Percentiles rank a stretch among this genome's conserved stretches.
Evolutionary conservation across 1,284 basidiomycete species (phyloP).

Genomic region (Albatrellus sp.): DNA sequence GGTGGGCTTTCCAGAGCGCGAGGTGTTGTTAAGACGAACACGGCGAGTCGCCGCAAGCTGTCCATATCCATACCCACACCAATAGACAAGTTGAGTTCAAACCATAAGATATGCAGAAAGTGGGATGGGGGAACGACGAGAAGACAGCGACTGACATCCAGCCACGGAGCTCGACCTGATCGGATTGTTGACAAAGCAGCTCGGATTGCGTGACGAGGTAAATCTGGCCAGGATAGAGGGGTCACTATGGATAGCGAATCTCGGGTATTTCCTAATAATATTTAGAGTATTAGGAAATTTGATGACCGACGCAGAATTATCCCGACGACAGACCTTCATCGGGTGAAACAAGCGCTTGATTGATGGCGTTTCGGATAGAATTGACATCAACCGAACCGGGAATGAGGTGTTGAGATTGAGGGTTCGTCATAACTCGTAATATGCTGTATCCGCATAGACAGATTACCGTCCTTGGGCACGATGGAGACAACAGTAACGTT

Average conservation of each 20-base stretch:
- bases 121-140: conserved; percentile 38
- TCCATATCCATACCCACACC: conserved; percentile 42
- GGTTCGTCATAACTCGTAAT: conserved; percentile 32
- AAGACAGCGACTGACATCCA: conserved; percentile 55
- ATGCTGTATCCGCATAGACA: conserved; percentile 49
- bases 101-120: conserved; percentile 55
- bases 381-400: conserved; percentile 25
- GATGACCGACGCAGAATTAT: neutral
- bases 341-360: conserved; percentile 28
- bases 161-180: conserved; percentile 43
- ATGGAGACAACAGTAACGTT: conserved; percentile 44
- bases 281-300: neutral
- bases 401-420: conserved; percentile 14
- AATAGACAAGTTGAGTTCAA: conserved; percentile 37
- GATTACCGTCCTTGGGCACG: conserved; percentile 54
- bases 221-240: conserved; percentile 23
- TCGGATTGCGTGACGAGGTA: conserved; percentile 40
- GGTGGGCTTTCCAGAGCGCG: conserved; percentile 37
- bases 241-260: conserved; percentile 9
- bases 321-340: conserved; percentile 22
- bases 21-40: conserved; percentile 51
- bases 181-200: conserved; percentile 39
- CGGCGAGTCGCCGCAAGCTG: conserved; percentile 44
- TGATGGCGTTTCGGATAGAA: conserved; percentile 28
- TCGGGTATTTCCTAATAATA: conserved; percentile 5